Evolutionary conservation across 1,139 yeast genomes (phyloP), one percentile per base, ranked within the genome.

Genomic region (Wickerhamomyces sp.): DNA sequence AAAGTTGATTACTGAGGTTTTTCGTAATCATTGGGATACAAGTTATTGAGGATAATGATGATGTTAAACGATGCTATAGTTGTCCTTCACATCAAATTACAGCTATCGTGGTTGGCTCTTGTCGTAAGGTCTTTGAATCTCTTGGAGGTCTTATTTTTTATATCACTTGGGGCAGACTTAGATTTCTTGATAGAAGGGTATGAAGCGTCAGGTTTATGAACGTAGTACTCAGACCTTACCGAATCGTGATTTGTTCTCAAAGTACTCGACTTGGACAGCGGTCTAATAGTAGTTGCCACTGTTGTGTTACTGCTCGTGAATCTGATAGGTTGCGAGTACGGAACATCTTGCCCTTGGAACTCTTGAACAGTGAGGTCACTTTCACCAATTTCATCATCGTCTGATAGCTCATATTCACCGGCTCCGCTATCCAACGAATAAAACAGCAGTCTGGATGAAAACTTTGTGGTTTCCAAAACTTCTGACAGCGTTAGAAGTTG

Each of bases 401-500:
- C 12, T 11, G 29, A 23, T 3, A 41, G 44, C 16, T 36, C 35
- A 5, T 24, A 21, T 5, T 36, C 41, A 4, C 24, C 30, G 4
- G 32, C 33, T 6, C 16, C 13, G 12, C 23, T 16, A 3, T 54
- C 55, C 47, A 61, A 46, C 9, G 66, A 53, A 41, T 62, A 63
- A 37, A 63, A 61, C n/a, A 63, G 37, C 16, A 62, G 53, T 40
- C 61, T 62, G 4, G 54, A 52, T 7, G 53, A 49, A 23, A 47
- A 45, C 30, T 46, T 48, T 26, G 56, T 55, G 20, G 45, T 38
- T 17, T 53, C 60, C 24, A 59, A 39, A 17, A 63, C 46, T 26
- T 61, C 66, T 15, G 54, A 52, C 17, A 62, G 40, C 2, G 59
- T 48, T 17, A 62, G 42, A 32, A 63, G 52, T 33, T 59, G 62